Conservation (phyloP, 148 eudicot species). For the Rheum nobile region DNA sequence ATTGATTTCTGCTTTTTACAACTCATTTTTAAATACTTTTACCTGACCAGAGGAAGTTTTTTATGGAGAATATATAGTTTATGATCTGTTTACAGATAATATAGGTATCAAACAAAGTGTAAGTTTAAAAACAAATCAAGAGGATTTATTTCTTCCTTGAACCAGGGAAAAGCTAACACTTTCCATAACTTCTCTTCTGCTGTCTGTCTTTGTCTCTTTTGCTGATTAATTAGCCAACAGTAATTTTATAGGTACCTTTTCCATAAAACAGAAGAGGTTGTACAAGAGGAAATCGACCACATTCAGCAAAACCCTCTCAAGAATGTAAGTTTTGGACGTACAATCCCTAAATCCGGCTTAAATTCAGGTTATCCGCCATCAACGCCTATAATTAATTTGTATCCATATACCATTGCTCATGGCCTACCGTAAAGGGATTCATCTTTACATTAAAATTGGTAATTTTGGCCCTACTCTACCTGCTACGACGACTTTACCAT, state of each 20-base stretch:
- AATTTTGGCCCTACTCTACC: not conserved
- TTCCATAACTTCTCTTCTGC: not conserved
- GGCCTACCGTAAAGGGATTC: not conserved
- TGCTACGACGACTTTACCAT: not conserved
- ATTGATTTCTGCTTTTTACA: not conserved
- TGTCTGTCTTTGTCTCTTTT: not conserved
- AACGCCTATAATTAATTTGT: not conserved
- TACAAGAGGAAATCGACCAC: not conserved
- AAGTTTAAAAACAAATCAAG: not conserved
- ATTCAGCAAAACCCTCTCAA: not conserved
- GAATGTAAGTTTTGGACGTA: not conserved
- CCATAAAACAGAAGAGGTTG: too few species aligned
- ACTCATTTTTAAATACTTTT: not conserved
- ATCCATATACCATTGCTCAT: not conserved
- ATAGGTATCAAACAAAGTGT: not conserved
- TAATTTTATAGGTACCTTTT: not conserved
- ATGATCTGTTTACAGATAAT: not conserved
- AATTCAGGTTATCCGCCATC: not conserved
- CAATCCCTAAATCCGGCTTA: not conserved
- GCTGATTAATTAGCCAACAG: not conserved
- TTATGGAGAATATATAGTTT: not conserved
- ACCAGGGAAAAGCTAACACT: slow-evolving; percentile 5
- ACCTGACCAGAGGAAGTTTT: not conserved
- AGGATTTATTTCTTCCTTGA: not conserved
- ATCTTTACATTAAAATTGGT: not conserved